Conservation (phyloP, 148 eudicot species). For the Pharnaceum exiguum region DNA sequence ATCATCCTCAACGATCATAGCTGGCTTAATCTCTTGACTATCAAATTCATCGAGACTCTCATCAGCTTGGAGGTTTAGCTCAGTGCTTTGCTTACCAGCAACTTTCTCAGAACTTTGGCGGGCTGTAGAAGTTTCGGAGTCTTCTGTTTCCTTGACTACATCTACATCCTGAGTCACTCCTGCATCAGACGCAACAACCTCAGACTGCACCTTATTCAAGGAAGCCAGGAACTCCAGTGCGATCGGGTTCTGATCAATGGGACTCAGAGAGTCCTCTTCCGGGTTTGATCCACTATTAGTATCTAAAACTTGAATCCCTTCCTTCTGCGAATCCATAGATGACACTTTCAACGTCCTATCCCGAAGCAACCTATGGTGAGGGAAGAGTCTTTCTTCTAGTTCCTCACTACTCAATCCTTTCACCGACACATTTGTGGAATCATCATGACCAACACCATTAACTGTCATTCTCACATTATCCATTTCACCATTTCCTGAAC, state of each 20-base stretch:
- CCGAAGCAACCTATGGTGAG: constrained; percentile 66
- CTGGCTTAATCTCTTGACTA: constrained; percentile 51
- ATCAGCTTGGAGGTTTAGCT: constrained; percentile 40
- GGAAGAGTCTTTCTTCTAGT: constrained; percentile 73
- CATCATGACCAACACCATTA: constrained; percentile 14
- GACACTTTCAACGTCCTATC: constrained; percentile 31
- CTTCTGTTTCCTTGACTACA: constrained; percentile 46
- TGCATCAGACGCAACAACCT: constrained; percentile 14
- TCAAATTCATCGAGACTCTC: constrained; percentile 69
- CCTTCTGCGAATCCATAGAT: constrained; percentile 9
- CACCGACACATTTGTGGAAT: constrained; percentile 24
- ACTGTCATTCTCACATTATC: constrained; percentile 4
- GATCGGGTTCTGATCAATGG: constrained; percentile 36
- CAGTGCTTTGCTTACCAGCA: constrained; percentile 25
- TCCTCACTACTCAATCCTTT: constrained; percentile 65
- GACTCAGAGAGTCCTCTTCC: constrained; percentile 20
- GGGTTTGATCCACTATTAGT: constrained; percentile 16
- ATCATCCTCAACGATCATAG: constrained; percentile 46
- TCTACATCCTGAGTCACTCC: constrained; percentile 7
- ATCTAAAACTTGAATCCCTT: constrained; percentile 4
- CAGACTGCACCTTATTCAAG: constrained; percentile 32
- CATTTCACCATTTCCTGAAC: constrained; percentile 6
- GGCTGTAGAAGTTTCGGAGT: constrained; percentile 24
- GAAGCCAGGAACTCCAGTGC: constrained; percentile 52
- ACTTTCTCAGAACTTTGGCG: constrained; percentile 22